These are phyloP conservation scores for Saccharomycopsis schoenii DNA, from an alignment of 805 yeast species.

Conservation along the genomic window DNA sequence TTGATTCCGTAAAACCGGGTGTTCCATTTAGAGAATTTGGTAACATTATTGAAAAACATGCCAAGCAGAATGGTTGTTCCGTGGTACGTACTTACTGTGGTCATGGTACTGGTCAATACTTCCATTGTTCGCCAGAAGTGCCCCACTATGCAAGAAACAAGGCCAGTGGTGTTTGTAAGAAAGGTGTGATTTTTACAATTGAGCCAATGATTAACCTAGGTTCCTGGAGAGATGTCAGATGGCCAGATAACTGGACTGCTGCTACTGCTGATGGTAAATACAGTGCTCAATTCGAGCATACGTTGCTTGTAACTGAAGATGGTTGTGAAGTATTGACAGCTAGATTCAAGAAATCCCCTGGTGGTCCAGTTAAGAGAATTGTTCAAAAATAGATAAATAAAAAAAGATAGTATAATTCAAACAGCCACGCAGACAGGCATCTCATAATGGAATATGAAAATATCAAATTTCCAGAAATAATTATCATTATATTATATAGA, in stretches of 20 bases:
- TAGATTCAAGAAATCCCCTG: slow-evolving; percentile 73
- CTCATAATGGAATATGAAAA: not conserved
- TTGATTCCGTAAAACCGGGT: slow-evolving; percentile 84
- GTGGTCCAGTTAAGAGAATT: slow-evolving; percentile 65
- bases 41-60: slow-evolving; percentile 78
- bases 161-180: slow-evolving; percentile 86
- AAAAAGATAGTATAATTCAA: not conserved
- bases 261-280: slow-evolving; percentile 81
- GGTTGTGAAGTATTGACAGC: slow-evolving; percentile 89
- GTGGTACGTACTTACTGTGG: slow-evolving; percentile 90
- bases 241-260: slow-evolving; percentile 99
- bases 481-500: not conserved
- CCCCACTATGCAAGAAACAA: slow-evolving; percentile 94
- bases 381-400: slow-evolving; percentile 21
- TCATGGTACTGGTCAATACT: slow-evolving; percentile 79
- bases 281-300: slow-evolving; percentile 95
- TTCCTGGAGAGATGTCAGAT: slow-evolving; percentile 61
- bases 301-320: slow-evolving; percentile 81
- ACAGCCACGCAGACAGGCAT: not conserved
- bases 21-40: slow-evolving; percentile 80
- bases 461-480: not conserved
- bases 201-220: slow-evolving; percentile 97
- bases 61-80: slow-evolving; percentile 64
- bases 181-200: slow-evolving; percentile 94
- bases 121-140: slow-evolving; percentile 87